Evolutionary conservation across 202 grass and related monocot species (phyloP), one percentile per base, ranked within the genome.

Genomic region (Miscanthus sacchariflorus): DNA sequence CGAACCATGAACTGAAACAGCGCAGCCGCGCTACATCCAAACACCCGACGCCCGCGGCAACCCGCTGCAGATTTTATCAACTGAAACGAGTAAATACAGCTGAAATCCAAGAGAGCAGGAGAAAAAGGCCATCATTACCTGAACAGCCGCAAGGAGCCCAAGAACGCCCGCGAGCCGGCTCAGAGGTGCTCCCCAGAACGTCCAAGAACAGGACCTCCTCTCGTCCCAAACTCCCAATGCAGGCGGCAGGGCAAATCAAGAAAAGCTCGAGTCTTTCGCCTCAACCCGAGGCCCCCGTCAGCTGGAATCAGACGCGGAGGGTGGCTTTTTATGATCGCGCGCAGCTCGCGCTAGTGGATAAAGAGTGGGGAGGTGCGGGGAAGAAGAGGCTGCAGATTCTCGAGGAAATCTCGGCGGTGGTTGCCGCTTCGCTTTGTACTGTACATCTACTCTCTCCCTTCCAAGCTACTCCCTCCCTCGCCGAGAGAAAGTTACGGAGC

Each of bases 341-440:
- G 24, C 49, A 8, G 76, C 39, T 80, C 46, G 68, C 65, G 69
- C 58, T 69, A 33, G 23, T 69, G 63, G 85, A 50, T 23, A 68
- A 44, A 77, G 58, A 66, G n/a, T 28, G 68, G 64, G 27, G n/a
- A 39, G 43, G n/a, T 3, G 71, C 61, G 27, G 77, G 33, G 17
- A 67, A 36, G 23, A 67, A 25, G 23, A 67, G 76, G 56, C 30
- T 35, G 76, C 42, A 82, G 77, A 76, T 75, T 87, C 74, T 75
- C 17, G 75, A 83, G 70, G 84, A 87, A 69, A 79, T 65, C 67
- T 82, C 15, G 79, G 75, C 14, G 84, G 74, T 80, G 0, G 87
- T 86, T 92, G 86, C 78, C 76, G 83, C 79, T 68, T 79, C 78
- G 49, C 68, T 88, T 59, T 67, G 65, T 91, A 23, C 48, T 39